A percentile compares a stretch with the other conserved stretches of the same genome.
phyloP scores from a whole-genome alignment of 176 grass and related monocot genomes.

The Miscanthus lutarioriparius region DNA sequence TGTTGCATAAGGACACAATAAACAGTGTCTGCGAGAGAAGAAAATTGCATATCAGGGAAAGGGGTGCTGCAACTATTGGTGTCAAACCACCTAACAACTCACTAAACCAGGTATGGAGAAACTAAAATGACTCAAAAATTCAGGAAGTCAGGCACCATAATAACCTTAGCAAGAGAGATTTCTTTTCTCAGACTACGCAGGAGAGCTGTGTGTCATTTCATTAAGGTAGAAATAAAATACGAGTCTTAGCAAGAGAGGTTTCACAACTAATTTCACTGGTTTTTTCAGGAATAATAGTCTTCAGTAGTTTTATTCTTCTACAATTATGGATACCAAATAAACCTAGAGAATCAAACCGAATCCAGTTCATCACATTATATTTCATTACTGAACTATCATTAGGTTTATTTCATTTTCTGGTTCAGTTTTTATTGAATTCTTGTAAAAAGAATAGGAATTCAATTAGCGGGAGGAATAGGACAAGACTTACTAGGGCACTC shows the following conservation, averaged over 20 bases:
- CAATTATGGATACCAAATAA: constrained; percentile 1
- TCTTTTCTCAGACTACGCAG: too few relatives aligned
- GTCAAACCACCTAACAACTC: neutral
- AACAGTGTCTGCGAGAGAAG: constrained; percentile 58
- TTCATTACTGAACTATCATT: too few relatives aligned
- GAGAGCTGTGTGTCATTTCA: too few relatives aligned
- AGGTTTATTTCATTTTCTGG: too few relatives aligned
- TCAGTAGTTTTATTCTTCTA: neutral
- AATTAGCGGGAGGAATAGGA: too few relatives aligned
- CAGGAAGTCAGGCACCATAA: neutral
- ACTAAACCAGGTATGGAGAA: neutral
- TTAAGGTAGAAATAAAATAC: too few relatives aligned
- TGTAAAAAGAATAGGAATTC: too few relatives aligned
- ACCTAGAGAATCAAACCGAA: constrained; percentile 1
- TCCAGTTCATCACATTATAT: neutral
- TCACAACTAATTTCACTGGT: neutral
- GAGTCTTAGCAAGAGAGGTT: neutral
- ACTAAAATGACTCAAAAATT: neutral
- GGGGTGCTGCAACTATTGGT: constrained; percentile 1
- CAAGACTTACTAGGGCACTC: too few relatives aligned
- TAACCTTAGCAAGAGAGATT: neutral
- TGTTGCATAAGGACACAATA: constrained; percentile 93
- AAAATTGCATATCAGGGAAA: constrained; percentile 35
- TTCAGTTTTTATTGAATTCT: too few relatives aligned
- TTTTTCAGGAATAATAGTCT: neutral